Base-by-base conservation (phyloP, 129 eudicot genomes). In the Flaveria ramosissima region DNA sequence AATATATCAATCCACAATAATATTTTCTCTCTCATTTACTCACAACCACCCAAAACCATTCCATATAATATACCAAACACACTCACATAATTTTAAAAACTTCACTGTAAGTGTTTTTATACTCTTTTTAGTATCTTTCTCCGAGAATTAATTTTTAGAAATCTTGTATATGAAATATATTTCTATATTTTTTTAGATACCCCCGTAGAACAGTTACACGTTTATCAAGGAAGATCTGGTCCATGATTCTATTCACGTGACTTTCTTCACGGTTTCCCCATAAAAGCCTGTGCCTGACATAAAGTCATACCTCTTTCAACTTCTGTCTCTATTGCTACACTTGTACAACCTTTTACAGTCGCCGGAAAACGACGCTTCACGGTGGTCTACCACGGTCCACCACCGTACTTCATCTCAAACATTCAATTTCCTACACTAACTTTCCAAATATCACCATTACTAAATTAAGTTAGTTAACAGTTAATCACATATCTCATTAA, bases 191-290 rank as follows among this genome's bases (percentile, higher is more conserved):
- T 32, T 32, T 4, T 32, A 27, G 39, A 32, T 6, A 32, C 39
- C 5, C 39, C 39, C 7, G 39, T 32, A 4, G 39, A 32, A 32
- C 41, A 21, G 74, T 67, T 65, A 41, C 82, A 56, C 82, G 60
- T 12, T 57, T 26, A 10, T 70, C 82, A 23, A 78, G 70, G 50
- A 78, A 70, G 82, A 78, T 78, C 30, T 47, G 20, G 39, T 46
- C 64, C 64, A 70, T 6, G 82, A 78, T 70, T 78, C 76, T 17
- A 41, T 47, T 78, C 77, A 70, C 64, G 82, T 78, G 82, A 78
- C 51, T 30, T 32, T 46, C 75, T 77, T 77, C 69, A 77, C 81
- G 61, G 70, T 71, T 41, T 30, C 19, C 76, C 81, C 14, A 13
- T 21, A 62, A 15, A 74, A 77, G 70, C 61, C 4, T 17, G 62